Percentiles rank a stretch among this genome's conserved stretches.
These are phyloP conservation scores for Penicillium waksmanii DNA, from an alignment of 495 filamentous ascomycete genomes.

Conservation along the genomic window DNA sequence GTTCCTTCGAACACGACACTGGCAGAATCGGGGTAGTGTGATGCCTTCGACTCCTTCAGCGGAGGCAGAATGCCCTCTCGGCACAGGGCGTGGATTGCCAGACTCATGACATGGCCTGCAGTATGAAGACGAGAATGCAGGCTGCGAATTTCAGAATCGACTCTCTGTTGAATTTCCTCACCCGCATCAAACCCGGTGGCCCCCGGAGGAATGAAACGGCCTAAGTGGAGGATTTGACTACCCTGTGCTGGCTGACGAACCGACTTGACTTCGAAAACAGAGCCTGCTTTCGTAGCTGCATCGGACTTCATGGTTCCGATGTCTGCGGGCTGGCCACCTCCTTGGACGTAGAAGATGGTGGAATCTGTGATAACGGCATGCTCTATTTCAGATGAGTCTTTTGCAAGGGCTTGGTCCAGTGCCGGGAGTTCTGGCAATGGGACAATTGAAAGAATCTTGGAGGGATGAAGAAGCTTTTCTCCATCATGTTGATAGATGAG, in stretches of 20 bases:
- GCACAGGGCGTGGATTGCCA: conserved; percentile 57
- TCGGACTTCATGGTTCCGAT: conserved; percentile 51
- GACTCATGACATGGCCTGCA: conserved; percentile 64
- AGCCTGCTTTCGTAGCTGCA: conserved; percentile 10
- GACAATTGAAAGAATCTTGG: conserved; percentile 38
- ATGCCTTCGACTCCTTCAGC: conserved; percentile 65
- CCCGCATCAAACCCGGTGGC: neutral
- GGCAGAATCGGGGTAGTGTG: conserved; percentile 64
- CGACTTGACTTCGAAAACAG: conserved; percentile 16
- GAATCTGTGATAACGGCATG: conserved; percentile 57
- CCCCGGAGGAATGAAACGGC: conserved; percentile 43
- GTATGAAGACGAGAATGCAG: conserved; percentile 66
- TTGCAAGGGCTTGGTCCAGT: conserved; percentile 17
- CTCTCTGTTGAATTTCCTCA: neutral
- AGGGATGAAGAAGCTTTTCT: neutral
- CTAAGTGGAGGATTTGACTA: conserved; percentile 60
- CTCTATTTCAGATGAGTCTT: conserved; percentile 46
- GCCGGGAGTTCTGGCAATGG: neutral
- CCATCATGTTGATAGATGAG: neutral
- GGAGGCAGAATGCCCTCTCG: conserved; percentile 45
- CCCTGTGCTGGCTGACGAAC: conserved; percentile 51
- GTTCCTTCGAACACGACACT: conserved; percentile 61
- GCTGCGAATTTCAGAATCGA: conserved; percentile 45
- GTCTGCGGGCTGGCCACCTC: conserved; percentile 68
- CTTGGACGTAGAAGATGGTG: conserved; percentile 71